A percentile compares a stretch with the other conserved stretches of the same genome.
These are phyloP conservation scores for Hordeum marinum DNA, from an alignment of 176 grass and related monocot species.

Conservation along the genomic window DNA sequence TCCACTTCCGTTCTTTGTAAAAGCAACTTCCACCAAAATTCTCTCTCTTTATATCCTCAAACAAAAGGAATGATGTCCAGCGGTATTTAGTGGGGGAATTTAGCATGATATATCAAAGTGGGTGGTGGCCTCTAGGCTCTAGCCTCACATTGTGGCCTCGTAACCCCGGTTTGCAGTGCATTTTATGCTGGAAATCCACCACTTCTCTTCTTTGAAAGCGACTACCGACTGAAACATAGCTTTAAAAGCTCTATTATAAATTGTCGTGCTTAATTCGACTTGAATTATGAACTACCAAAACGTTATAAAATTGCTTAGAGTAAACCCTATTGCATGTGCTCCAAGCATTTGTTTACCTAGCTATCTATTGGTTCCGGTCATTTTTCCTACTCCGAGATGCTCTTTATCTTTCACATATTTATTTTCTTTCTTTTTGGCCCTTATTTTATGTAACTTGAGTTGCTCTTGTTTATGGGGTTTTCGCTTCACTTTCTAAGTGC, in stretches of 20 bases:
- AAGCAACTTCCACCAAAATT: constrained; percentile 22
- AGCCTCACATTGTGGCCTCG: neutral
- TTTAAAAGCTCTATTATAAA: too few relatives aligned
- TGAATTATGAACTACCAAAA: neutral
- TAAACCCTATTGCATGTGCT: too few relatives aligned
- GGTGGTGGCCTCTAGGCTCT: neutral
- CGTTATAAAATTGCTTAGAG: neutral
- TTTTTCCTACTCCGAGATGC: too few relatives aligned
- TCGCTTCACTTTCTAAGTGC: too few relatives aligned
- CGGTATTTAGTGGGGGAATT: neutral
- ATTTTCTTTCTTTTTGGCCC: neutral
- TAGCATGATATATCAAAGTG: neutral
- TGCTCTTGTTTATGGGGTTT: neutral
- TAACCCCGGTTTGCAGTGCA: neutral
- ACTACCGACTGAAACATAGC: neutral
- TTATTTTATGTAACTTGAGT: neutral
- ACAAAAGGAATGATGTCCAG: neutral
- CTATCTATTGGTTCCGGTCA: too few relatives aligned
- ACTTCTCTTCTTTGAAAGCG: neutral
- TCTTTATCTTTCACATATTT: too few relatives aligned
- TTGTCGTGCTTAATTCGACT: too few relatives aligned
- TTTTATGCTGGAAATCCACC: neutral
- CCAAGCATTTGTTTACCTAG: too few relatives aligned
- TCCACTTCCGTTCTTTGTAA: constrained; percentile 24
- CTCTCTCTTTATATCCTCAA: neutral